These are phyloP conservation scores for Gyromitra esculenta DNA, from an alignment of 2,329 filamentous ascomycete species.

Conservation along the genomic window DNA sequence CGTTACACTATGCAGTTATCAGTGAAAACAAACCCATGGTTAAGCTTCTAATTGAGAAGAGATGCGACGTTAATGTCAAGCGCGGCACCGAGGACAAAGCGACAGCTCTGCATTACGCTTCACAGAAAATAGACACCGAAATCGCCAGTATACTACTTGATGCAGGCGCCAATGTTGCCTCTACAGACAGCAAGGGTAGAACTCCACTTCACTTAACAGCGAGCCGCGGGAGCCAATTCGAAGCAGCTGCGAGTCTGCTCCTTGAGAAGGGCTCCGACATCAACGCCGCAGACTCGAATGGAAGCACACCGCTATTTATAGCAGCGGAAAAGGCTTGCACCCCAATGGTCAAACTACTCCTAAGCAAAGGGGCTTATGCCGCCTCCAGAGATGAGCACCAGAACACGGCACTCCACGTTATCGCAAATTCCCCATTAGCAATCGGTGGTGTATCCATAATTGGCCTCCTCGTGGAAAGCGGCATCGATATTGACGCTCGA, in stretches of 20 bases:
- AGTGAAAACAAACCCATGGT: not conserved
- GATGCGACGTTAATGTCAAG: conserved; percentile 2
- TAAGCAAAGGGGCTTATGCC: conserved; percentile 3
- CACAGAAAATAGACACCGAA: not conserved
- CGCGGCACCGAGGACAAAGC: not conserved
- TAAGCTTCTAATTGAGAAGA: conserved; percentile 18
- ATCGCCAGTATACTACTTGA: conserved; percentile 9
- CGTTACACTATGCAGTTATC: conserved; percentile 9
- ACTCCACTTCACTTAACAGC: conserved; percentile 1
- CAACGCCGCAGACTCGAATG: not conserved
- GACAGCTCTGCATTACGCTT: conserved; percentile 10
- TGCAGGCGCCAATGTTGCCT: not conserved
- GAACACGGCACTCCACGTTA: not conserved
- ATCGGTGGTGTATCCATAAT: not conserved
- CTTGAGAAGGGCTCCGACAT: conserved; percentile 21
- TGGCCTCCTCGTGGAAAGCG: not conserved
- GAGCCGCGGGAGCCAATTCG: not conserved
- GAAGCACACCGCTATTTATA: conserved; percentile 5
- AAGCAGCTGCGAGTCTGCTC: not conserved
- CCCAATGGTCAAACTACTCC: conserved; percentile 7
- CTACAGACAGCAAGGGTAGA: not conserved
- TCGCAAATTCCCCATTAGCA: not conserved
- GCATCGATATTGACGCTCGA: not conserved
- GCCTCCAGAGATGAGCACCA: not conserved
- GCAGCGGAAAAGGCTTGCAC: not conserved